Conservation (phyloP, 2,329 filamentous ascomycete genomes). For the Ophiostoma sp. region DNA sequence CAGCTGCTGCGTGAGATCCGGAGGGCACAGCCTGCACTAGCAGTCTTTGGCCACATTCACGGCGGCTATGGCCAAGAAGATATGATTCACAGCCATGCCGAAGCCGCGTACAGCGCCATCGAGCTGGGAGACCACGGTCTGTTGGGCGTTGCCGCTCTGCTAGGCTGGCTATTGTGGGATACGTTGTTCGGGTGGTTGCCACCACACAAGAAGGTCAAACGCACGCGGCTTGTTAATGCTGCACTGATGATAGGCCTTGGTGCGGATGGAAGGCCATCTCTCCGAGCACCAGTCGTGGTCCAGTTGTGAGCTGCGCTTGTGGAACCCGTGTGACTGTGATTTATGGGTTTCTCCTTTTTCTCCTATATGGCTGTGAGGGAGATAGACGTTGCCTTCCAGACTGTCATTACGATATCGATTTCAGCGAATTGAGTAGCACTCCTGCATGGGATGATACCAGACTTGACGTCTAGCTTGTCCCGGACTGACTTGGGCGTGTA, state of each 20-base stretch:
- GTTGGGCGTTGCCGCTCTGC: neutral
- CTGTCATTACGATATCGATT: no score
- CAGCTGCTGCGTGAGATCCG: constrained; percentile 13
- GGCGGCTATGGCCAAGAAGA: neutral
- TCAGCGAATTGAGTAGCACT: no score
- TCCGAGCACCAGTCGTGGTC: neutral
- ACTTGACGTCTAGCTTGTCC: no score
- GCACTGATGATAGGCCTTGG: neutral
- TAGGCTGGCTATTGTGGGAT: neutral
- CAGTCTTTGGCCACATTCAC: neutral
- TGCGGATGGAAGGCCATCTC: neutral
- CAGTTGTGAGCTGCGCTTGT: neutral
- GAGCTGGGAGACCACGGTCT: neutral
- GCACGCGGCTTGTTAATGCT: neutral
- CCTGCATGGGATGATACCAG: no score
- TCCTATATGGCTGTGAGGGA: no score
- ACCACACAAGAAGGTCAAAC: neutral
- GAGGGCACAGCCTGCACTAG: neutral
- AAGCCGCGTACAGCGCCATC: neutral
- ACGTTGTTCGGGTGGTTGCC: neutral
- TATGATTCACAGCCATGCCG: neutral
- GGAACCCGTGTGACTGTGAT: no score
- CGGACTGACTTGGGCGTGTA: no score
- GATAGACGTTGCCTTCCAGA: no score
- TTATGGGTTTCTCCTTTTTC: no score